phyloP scores from a whole-genome alignment of 2,329 filamentous ascomycete genomes.

The Hypoxylon sp. region DNA sequence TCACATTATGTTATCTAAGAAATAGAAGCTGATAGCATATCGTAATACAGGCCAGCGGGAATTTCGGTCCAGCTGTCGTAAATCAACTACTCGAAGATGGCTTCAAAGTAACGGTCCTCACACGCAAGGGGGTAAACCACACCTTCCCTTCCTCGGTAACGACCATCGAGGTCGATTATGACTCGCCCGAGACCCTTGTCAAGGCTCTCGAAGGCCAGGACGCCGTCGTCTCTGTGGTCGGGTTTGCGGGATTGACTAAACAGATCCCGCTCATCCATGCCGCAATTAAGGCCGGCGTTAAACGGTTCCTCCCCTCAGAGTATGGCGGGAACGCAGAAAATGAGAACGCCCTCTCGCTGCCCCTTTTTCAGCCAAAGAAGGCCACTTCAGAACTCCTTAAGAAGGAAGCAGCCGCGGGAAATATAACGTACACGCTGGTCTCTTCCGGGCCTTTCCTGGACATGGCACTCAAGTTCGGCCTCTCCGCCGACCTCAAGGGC shows the following conservation, averaged over 20 bases:
- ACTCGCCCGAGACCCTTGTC: conserved; percentile 62
- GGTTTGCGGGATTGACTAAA: conserved; percentile 55
- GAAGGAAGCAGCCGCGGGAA: conserved; percentile 42
- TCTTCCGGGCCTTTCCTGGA: conserved; percentile 58
- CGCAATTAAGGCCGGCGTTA: conserved; percentile 70
- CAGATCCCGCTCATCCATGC: conserved; percentile 70
- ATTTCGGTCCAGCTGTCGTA: conserved; percentile 57
- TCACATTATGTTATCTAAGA: not conserved
- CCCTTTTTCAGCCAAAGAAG: conserved; percentile 44
- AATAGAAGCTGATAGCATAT: not conserved
- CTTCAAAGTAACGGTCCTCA: conserved; percentile 68
- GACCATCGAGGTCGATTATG: conserved; percentile 63
- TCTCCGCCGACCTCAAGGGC: conserved; percentile 40
- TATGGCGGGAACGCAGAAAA: conserved; percentile 60
- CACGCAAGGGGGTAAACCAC: conserved; percentile 61
- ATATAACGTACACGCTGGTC: conserved; percentile 54
- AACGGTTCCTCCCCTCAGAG: conserved; percentile 74
- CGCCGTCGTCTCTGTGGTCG: conserved; percentile 66
- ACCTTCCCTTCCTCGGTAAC: conserved; percentile 56
- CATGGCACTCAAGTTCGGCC: conserved; percentile 38
- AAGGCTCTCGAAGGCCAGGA: conserved; percentile 69
- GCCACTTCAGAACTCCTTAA: conserved; percentile 35
- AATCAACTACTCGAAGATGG: conserved; percentile 55
- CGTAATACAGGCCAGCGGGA: conserved; percentile 39
- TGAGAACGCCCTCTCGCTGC: conserved; percentile 36